Base-by-base conservation (phyloP, 2,329 filamentous ascomycete species). In the Hypocrella siamensis region DNA sequence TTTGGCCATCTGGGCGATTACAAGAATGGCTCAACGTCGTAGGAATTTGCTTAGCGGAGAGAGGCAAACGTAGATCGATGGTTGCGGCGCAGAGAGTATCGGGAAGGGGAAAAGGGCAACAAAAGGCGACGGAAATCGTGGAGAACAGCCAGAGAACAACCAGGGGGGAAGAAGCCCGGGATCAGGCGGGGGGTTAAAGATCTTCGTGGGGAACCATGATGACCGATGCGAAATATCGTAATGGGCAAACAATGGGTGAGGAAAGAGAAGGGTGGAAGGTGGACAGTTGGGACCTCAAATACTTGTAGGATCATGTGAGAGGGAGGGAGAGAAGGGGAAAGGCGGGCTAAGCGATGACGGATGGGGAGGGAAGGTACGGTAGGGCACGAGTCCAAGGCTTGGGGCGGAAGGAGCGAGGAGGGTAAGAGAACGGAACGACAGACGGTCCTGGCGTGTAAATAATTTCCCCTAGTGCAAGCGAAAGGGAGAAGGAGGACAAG, bases 221-320 rank as follows among this genome's bases (percentile, higher is more conserved):
- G 32, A 30, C 32, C 16, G 30, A 24, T 32, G 24, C 15, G 22
- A 32, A 31, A 16, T 29, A 19, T 25, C 14, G 32, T 32, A 32
- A 37, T 37, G 32, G 35, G 32, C 30, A 37, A 28, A 32, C 35
- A 24, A 28, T 35, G 35, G 35, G 32, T 35, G n/a, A n/a, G 32
- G n/a, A 30, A 19, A 15, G 19, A 18, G 24, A 14, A 18, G 10
- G 22, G 24, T 35, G 32, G 28, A 27, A 37, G 22, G 27, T 19
- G 35, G 35, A 30, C 30, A 32, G 22, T 27, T 35, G 32, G 24
- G 27, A 19, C 35, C 32, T 37, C 32, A 37, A 37, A 37, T 37
- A 37, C 26, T 37, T 27, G 28, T 17, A 26, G 26, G 26, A 28
- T 14, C 7, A 18, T 28, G 26, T 31, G 24, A n/a, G 22, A 16